A percentile compares a stretch with the other conserved stretches of the same genome.
Evolutionary conservation across 2,329 filamentous ascomycete species (phyloP).

Genomic region (Dactylellina cionopaga): DNA sequence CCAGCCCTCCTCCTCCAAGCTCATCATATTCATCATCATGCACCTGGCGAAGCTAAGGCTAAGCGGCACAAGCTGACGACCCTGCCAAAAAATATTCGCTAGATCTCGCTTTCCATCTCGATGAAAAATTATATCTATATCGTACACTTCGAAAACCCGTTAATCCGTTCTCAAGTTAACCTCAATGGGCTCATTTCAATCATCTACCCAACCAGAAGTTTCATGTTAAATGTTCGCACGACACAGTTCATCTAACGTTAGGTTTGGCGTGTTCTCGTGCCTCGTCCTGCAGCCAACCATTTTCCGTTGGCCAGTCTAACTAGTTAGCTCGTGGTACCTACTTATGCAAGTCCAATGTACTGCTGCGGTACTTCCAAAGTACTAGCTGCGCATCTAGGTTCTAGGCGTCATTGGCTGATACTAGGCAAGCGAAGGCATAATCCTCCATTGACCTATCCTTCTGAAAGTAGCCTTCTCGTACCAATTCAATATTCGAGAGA

Average conservation of each 20-base stretch:
- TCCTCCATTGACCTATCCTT: too few relatives aligned
- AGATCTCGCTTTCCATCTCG: background rate
- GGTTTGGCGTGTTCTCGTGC: background rate
- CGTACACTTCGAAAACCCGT: too few relatives aligned
- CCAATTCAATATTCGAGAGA: background rate
- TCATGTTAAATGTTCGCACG: slow-evolving; percentile 6
- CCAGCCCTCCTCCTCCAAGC: slow-evolving; percentile 17
- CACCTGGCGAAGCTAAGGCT: slow-evolving; percentile 2
- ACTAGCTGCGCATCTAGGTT: slow-evolving; percentile 5
- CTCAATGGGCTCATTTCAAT: slow-evolving; percentile 16
- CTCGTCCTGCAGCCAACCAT: slow-evolving; percentile 28
- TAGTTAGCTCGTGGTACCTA: slow-evolving; percentile 17
- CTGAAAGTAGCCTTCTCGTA: background rate
- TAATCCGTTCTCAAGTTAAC: too few relatives aligned
- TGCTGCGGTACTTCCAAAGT: too few relatives aligned
- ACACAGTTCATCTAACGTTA: slow-evolving; percentile 15
- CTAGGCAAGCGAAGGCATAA: slow-evolving; percentile 20
- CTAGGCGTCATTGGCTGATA: slow-evolving; percentile 23
- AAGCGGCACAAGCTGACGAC: slow-evolving; percentile 25
- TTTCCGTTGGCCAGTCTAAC: slow-evolving; percentile 9
- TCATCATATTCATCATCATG: slow-evolving; percentile 12
- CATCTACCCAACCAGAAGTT: background rate
- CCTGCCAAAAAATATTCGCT: too few relatives aligned
- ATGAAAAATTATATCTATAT: too few relatives aligned
- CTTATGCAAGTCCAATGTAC: too few relatives aligned